These are phyloP conservation scores for Phytophthora gonapodyides DNA, from an alignment of 352 stramenopile genomes.

Conservation along the genomic window DNA sequence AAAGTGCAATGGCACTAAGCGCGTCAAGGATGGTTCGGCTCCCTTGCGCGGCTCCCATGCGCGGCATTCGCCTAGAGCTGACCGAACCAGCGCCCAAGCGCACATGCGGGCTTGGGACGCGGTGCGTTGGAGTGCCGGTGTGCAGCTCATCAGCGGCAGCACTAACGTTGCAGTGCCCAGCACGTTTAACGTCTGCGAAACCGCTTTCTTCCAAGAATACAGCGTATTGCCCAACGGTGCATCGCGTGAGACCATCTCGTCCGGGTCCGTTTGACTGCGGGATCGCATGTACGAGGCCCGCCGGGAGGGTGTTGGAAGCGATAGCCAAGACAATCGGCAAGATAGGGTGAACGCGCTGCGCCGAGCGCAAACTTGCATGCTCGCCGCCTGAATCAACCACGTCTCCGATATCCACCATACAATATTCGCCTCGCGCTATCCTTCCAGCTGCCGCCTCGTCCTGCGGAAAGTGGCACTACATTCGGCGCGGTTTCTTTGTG, in stretches of 20 bases:
- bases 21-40: background rate
- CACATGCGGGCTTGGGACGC: too few species aligned
- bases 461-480: too few species aligned
- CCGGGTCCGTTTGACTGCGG: background rate
- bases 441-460: background rate
- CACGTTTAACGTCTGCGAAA: background rate
- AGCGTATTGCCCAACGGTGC: too few species aligned
- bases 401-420: too few species aligned
- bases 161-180: background rate
- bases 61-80: background rate
- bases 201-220: background rate
- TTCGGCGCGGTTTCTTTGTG: slow-evolving; percentile 23
- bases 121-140: too few species aligned
- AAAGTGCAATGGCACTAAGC: background rate
- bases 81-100: background rate
- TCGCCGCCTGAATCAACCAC: too few species aligned
- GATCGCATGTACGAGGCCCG: background rate
- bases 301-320: background rate
- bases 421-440: too few species aligned
- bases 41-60: slow-evolving; percentile 5
- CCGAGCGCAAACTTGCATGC: too few species aligned
- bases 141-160: too few species aligned
- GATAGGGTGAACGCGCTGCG: slow-evolving; percentile 20
- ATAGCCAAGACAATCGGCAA: background rate
- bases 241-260: too few species aligned